phyloP scores from a whole-genome alignment of 2,329 filamentous ascomycete species.

The Rutstroemia sp. region DNA sequence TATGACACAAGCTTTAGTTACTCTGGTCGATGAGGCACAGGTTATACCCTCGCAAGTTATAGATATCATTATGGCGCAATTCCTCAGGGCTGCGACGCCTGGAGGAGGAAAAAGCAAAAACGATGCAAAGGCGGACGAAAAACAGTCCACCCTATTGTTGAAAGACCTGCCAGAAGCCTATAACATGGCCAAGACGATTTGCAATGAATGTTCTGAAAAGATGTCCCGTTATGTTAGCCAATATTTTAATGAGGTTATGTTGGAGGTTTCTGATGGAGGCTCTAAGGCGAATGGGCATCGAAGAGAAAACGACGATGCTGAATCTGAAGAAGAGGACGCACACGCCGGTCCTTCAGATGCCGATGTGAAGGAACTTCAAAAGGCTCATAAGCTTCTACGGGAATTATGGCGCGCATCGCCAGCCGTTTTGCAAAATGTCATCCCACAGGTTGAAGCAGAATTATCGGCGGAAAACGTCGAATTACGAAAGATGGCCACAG shows the following conservation, averaged over 20 bases:
- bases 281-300: slow-evolving; percentile 45
- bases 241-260: slow-evolving; percentile 94
- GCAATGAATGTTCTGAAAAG: slow-evolving; percentile 81
- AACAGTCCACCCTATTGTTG: slow-evolving; percentile 73
- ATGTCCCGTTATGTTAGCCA: slow-evolving; percentile 93
- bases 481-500: slow-evolving; percentile 78
- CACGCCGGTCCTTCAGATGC: slow-evolving; percentile 64
- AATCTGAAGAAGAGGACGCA: slow-evolving; percentile 55
- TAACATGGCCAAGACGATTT: slow-evolving; percentile 92
- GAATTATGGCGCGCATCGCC: slow-evolving; percentile 93
- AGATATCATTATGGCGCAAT: slow-evolving; percentile 92
- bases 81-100: slow-evolving; percentile 76
- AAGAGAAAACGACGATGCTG: slow-evolving; percentile 43
- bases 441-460: slow-evolving; percentile 89
- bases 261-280: slow-evolving; percentile 63
- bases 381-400: slow-evolving; percentile 81
- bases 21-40: slow-evolving; percentile 77
- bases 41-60: slow-evolving; percentile 75
- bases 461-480: slow-evolving; percentile 83
- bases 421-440: slow-evolving; percentile 81
- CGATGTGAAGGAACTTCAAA: slow-evolving; percentile 79
- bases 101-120: slow-evolving; percentile 46
- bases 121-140: slow-evolving; percentile 55
- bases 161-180: slow-evolving; percentile 90
- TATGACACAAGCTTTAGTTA: slow-evolving; percentile 78